Percentiles rank a stretch among this genome's conserved stretches.
Conservation (phyloP, 495 filamentous ascomycete species). For the Bathelium albidoporum region DNA sequence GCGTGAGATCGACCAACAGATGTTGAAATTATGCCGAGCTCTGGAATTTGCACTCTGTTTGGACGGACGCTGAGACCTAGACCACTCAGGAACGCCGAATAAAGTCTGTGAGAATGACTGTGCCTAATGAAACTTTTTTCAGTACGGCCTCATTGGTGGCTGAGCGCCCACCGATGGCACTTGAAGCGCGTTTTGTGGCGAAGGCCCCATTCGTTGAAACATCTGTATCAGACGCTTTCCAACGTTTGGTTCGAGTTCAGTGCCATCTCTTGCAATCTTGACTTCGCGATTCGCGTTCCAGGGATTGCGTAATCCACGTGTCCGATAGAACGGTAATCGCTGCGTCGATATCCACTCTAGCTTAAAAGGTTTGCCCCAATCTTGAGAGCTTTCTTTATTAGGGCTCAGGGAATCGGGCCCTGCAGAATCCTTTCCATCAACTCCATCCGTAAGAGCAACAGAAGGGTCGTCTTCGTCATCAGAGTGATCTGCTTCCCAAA, state of each 20-base stretch:
- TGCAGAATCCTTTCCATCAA: constrained; percentile 23
- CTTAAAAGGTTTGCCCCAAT: constrained; percentile 87
- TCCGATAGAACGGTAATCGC: constrained; percentile 82
- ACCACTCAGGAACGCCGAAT: neutral
- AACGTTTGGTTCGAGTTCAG: constrained; percentile 78
- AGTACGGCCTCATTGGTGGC: constrained; percentile 4
- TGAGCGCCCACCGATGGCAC: neutral
- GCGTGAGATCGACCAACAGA: neutral
- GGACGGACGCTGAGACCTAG: neutral
- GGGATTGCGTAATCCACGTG: constrained; percentile 79
- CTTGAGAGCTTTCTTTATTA: constrained; percentile 32
- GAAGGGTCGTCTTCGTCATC: constrained; percentile 27
- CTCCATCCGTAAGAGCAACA: constrained; percentile 33
- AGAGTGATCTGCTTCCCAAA: constrained; percentile 76
- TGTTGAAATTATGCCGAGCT: neutral
- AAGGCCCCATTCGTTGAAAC: constrained; percentile 48
- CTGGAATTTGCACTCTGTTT: too few species aligned
- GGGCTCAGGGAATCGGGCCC: constrained; percentile 22
- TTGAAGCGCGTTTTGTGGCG: neutral
- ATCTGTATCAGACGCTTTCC: constrained; percentile 68
- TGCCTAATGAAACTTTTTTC: too few species aligned
- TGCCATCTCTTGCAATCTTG: constrained; percentile 93
- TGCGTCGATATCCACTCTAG: constrained; percentile 86
- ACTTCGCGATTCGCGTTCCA: constrained; percentile 96
- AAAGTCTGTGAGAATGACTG: neutral